phyloP scores from a whole-genome alignment of 352 stramenopile species.

The Plasmopara muralis region DNA sequence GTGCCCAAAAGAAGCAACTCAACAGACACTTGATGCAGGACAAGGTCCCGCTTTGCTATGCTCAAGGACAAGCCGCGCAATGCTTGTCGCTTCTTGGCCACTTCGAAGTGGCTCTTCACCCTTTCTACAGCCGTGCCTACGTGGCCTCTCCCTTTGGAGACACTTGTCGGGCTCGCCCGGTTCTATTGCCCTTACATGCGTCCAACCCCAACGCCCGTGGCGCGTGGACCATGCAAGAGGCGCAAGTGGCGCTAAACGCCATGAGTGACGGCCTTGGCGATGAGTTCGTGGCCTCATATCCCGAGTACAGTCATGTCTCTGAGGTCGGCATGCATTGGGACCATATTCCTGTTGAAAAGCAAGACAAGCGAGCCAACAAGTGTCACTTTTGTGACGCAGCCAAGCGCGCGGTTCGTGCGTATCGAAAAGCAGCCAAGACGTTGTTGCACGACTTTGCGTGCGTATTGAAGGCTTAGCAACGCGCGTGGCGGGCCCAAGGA shows the following conservation, averaged over 20 bases:
- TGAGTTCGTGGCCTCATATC: constrained; percentile 23
- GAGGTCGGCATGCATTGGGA: constrained; percentile 52
- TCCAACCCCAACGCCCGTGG: constrained; percentile 5
- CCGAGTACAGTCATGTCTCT: constrained; percentile 38
- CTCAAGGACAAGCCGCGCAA: constrained; percentile 21
- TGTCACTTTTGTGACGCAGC: constrained; percentile 35
- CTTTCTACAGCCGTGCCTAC: constrained; percentile 24
- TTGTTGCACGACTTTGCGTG: constrained; percentile 37
- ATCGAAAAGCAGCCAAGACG: constrained; percentile 30
- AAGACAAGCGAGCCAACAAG: constrained; percentile 11
- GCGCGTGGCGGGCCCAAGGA: constrained; percentile 31
- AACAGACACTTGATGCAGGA: constrained; percentile 26
- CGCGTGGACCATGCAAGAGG: constrained; percentile 26
- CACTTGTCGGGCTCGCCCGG: constrained; percentile 22
- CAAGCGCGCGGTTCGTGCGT: constrained; percentile 29
- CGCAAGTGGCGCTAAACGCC: constrained; percentile 18
- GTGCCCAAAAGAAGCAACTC: constrained; percentile 13
- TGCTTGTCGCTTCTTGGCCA: constrained; percentile 26
- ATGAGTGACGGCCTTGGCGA: constrained; percentile 29
- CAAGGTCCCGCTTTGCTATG: constrained; percentile 12
- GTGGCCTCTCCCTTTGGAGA: constrained; percentile 29
- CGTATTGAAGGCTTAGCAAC: constrained; percentile 27
- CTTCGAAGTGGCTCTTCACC: constrained; percentile 17
- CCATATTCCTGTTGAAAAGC: constrained; percentile 20
- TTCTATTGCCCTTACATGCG: constrained; percentile 18